Conservation (phyloP, 805 yeast species). For the Pichia deserticola region DNA sequence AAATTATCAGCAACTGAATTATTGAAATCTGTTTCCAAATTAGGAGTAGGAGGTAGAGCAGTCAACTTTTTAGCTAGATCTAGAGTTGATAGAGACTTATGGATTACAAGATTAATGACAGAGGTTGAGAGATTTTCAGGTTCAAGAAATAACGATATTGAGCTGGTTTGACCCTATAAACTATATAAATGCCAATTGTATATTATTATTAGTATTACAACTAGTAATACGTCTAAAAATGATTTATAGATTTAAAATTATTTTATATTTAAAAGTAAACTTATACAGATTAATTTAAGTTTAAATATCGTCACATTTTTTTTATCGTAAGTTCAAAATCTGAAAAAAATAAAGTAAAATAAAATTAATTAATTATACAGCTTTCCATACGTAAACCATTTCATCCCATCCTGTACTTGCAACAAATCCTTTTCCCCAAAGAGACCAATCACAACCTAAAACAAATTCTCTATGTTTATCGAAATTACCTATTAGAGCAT, state of each 20-base stretch:
- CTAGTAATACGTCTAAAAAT: too few species aligned
- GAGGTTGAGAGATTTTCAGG: constrained; percentile 37
- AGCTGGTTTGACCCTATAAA: neutral
- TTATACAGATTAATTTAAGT: neutral
- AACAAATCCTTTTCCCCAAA: constrained; percentile 96
- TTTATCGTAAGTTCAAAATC: neutral
- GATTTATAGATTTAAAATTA: too few species aligned
- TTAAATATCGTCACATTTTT: too few species aligned
- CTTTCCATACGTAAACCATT: constrained; percentile 85
- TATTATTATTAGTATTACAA: neutral
- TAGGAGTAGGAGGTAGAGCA: constrained; percentile 62
- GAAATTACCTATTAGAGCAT: constrained; percentile 53
- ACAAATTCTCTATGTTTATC: constrained; percentile 79
- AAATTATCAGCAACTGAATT: constrained; percentile 22
- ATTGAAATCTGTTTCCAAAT: constrained; percentile 38
- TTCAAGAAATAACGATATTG: constrained; percentile 8
- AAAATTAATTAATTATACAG: constrained; percentile 26
- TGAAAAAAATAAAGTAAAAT: neutral
- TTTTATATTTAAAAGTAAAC: neutral
- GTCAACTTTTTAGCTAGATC: constrained; percentile 77
- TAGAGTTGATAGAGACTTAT: constrained; percentile 71
- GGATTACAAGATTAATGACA: constrained; percentile 51
- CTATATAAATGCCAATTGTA: neutral
- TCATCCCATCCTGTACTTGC: constrained; percentile 97
- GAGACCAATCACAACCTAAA: constrained; percentile 87